Evolutionary conservation across 805 yeast species (phyloP).

Genomic region (Wickerhamiella domercqiae): DNA sequence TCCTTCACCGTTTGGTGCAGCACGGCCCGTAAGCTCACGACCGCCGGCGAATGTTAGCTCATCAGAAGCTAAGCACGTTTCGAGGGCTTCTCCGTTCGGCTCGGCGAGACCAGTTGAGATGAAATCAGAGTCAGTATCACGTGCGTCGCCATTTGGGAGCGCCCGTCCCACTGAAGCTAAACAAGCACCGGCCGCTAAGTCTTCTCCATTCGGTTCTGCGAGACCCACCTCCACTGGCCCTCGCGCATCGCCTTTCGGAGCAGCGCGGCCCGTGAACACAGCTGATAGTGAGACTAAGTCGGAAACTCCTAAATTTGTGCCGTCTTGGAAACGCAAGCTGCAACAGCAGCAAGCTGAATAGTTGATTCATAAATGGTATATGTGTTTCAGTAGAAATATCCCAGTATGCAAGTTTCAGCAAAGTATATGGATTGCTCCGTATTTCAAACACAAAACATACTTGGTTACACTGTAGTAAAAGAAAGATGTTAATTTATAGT

Average conservation of each 20-base stretch:
- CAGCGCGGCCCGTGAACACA: slow-evolving; percentile 1
- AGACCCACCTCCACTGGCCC: slow-evolving; percentile 2
- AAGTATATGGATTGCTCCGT: too few relatives aligned
- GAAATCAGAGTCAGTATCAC: neutral
- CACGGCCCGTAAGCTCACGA: slow-evolving; percentile 14
- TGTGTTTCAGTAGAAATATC: too few relatives aligned
- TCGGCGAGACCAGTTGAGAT: slow-evolving; percentile 8
- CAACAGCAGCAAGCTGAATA: too few relatives aligned
- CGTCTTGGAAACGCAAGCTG: too few relatives aligned
- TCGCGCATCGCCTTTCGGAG: slow-evolving; percentile 4
- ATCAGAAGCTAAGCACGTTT: neutral
- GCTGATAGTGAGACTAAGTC: too few relatives aligned
- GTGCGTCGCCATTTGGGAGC: slow-evolving; percentile 3
- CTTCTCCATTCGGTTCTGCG: slow-evolving; percentile 2
- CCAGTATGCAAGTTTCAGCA: too few relatives aligned
- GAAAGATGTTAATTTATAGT: too few relatives aligned
- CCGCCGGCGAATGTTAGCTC: slow-evolving; percentile 3
- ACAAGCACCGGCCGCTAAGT: slow-evolving; percentile 1
- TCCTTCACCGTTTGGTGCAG: slow-evolving; percentile 19
- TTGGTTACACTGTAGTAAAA: too few relatives aligned
- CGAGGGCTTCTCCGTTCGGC: slow-evolving; percentile 9
- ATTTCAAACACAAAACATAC: too few relatives aligned
- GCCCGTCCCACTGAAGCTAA: slow-evolving; percentile 2
- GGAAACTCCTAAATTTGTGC: too few relatives aligned
- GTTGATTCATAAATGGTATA: too few relatives aligned